A percentile compares a stretch with the other conserved stretches of the same genome.
phyloP scores from a whole-genome alignment of 768 basidiomycete species.

The Psilocybe cubensis region DNA sequence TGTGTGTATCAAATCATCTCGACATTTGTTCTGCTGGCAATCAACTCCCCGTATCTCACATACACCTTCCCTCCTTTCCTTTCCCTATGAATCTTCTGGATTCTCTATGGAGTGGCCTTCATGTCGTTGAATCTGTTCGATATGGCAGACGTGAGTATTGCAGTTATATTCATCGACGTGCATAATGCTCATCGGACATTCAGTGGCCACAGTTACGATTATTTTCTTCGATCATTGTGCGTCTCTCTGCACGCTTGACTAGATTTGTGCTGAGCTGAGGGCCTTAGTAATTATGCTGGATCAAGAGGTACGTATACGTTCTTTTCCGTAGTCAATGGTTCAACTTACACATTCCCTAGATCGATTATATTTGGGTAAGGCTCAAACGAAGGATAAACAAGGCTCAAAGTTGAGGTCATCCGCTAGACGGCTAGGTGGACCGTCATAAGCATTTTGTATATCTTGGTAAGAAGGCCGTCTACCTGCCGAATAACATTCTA shows the following conservation, averaged over 20 bases:
- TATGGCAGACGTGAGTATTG: neutral
- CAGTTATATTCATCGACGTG: neutral
- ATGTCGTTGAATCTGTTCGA: neutral
- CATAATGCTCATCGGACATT: neutral
- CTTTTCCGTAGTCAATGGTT: neutral
- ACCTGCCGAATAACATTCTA: neutral
- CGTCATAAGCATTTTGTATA: neutral
- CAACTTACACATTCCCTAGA: neutral
- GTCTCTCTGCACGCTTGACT: neutral
- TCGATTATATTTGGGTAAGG: constrained; percentile 5
- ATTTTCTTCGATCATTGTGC: constrained; percentile 1
- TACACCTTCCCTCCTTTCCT: neutral
- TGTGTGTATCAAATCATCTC: no score
- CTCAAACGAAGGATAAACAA: neutral
- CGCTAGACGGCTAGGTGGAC: neutral
- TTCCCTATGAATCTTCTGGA: neutral
- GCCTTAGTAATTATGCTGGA: neutral
- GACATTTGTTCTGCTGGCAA: neutral
- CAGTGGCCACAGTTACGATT: neutral
- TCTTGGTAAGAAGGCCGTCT: neutral
- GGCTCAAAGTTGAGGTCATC: neutral
- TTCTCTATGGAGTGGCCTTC: neutral
- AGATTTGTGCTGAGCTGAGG: neutral
- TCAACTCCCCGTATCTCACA: neutral
- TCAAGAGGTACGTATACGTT: constrained; percentile 3